A percentile compares a stretch with the other conserved stretches of the same genome.
Evolutionary conservation across 441 rosid species (phyloP).

Genomic region (Gossypium trilobum): DNA sequence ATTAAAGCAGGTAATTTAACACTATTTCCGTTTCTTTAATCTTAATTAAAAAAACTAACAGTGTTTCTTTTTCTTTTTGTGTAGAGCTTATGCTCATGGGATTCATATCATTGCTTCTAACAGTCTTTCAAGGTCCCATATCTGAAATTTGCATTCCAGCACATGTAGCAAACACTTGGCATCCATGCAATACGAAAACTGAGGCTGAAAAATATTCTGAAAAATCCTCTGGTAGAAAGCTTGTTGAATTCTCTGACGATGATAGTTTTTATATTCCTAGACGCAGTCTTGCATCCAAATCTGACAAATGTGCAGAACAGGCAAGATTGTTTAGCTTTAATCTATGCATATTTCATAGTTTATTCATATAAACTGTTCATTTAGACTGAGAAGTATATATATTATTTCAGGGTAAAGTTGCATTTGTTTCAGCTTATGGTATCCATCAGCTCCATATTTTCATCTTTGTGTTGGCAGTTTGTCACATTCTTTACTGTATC

Average conservation of each 20-base stretch:
- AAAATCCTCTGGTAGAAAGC: constrained; percentile 24
- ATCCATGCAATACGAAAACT: constrained; percentile 38
- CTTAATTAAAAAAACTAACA: neutral
- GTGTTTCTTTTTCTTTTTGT: neutral
- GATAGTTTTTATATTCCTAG: constrained; percentile 23
- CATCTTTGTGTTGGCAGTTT: constrained; percentile 80
- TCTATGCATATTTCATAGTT: neutral
- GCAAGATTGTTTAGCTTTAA: constrained; percentile 20
- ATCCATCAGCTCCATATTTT: constrained; percentile 85
- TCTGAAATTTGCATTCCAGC: constrained; percentile 48
- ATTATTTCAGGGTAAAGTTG: constrained; percentile 60
- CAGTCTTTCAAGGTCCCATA: constrained; percentile 39
- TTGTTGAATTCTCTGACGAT: constrained; percentile 34
- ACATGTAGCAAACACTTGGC: constrained; percentile 49
- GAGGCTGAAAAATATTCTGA: neutral
- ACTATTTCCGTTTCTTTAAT: neutral
- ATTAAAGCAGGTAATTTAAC: constrained; percentile 55
- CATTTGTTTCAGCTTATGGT: constrained; percentile 68
- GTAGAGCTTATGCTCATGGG: constrained; percentile 90
- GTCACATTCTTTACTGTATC: constrained; percentile 69
- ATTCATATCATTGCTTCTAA: constrained; percentile 73
- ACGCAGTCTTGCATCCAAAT: constrained; percentile 36
- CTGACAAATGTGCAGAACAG: constrained; percentile 40
- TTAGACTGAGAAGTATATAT: neutral
- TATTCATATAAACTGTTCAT: neutral